These are phyloP conservation scores for Coemansia guatemalensis DNA, from an alignment of 192 early-diverging fungal species.

Conservation along the genomic window DNA sequence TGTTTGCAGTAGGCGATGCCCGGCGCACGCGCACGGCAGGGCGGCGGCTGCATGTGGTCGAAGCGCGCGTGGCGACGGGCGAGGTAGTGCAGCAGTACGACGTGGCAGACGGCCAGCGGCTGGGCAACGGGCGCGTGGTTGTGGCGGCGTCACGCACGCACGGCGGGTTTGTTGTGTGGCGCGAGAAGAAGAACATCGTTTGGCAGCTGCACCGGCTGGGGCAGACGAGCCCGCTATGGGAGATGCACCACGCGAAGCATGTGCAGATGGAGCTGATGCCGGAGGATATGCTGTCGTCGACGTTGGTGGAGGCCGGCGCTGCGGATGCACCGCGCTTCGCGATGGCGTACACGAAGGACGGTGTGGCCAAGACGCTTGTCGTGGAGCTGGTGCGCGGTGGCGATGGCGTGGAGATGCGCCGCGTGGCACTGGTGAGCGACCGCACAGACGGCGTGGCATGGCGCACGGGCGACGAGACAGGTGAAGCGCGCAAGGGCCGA, in stretches of 20 bases:
- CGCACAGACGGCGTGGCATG: slow-evolving; percentile 17
- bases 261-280: slow-evolving; percentile 40
- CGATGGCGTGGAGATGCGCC: slow-evolving; percentile 39
- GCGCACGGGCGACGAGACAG: slow-evolving; percentile 24
- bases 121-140: slow-evolving; percentile 30
- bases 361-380: slow-evolving; percentile 40
- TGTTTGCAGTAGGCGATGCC: slow-evolving; percentile 41
- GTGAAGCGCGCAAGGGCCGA: slow-evolving; percentile 21
- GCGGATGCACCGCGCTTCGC: slow-evolving; percentile 25
- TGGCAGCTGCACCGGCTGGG: slow-evolving; percentile 44
- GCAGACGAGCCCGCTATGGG: slow-evolving; percentile 34
- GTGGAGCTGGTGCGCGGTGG: slow-evolving; percentile 38
- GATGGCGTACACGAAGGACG: slow-evolving; percentile 35
- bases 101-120: slow-evolving; percentile 20
- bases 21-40: slow-evolving; percentile 20
- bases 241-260: slow-evolving; percentile 42
- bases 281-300: slow-evolving; percentile 45
- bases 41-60: slow-evolving; percentile 36
- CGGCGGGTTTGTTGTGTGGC: slow-evolving; percentile 55
- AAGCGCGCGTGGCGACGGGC: slow-evolving; percentile 37
- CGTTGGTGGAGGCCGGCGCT: slow-evolving; percentile 36
- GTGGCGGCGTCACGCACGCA: slow-evolving; percentile 35
- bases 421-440: slow-evolving; percentile 22
- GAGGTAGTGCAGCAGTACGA: slow-evolving; percentile 39
- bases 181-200: slow-evolving; percentile 50